phyloP scores from a whole-genome alignment of 352 stramenopile species.

The Pythium myriotylum region DNA sequence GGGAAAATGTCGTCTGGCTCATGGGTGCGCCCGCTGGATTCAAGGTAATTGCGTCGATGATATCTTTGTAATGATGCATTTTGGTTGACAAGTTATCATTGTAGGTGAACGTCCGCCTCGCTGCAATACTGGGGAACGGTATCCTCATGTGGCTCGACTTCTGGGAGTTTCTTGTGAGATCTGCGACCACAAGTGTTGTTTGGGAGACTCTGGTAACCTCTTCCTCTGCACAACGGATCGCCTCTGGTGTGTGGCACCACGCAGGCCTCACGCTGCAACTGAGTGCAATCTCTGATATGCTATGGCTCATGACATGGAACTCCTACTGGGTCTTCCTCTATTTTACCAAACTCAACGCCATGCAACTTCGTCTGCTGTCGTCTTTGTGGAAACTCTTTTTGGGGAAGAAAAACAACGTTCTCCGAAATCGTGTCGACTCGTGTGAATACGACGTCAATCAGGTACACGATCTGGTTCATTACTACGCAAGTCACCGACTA shows the following conservation, averaged over 20 bases:
- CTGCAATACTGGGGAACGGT: slow-evolving; percentile 82
- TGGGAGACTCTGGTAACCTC: slow-evolving; percentile 14
- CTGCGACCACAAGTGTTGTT: slow-evolving; percentile 18
- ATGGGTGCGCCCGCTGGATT: slow-evolving; percentile 79
- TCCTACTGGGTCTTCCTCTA: slow-evolving; percentile 85
- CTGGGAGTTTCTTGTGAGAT: slow-evolving; percentile 60
- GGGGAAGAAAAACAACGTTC: slow-evolving; percentile 94
- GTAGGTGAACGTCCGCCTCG: slow-evolving; percentile 87
- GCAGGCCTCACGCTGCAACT: slow-evolving; percentile 77
- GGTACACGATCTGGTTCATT: too few relatives aligned
- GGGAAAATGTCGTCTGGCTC: slow-evolving; percentile 68
- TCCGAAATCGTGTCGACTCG: slow-evolving; percentile 92
- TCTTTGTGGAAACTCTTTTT: slow-evolving; percentile 93
- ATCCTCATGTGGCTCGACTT: slow-evolving; percentile 82
- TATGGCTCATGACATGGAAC: slow-evolving; percentile 82
- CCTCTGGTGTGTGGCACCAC: slow-evolving; percentile 17
- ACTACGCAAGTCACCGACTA: too few relatives aligned
- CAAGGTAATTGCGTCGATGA: slow-evolving; percentile 37
- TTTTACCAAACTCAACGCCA: slow-evolving; percentile 85
- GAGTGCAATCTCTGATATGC: slow-evolving; percentile 67
- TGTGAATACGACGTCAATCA: slow-evolving; percentile 94
- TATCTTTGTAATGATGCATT: too few relatives aligned
- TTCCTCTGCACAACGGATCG: background rate
- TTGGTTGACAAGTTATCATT: background rate
- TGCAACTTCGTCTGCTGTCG: slow-evolving; percentile 81